Percentiles rank a stretch among this genome's conserved stretches.
phyloP scores from a whole-genome alignment of 306 rosid species.

The Inga oerstediana region DNA sequence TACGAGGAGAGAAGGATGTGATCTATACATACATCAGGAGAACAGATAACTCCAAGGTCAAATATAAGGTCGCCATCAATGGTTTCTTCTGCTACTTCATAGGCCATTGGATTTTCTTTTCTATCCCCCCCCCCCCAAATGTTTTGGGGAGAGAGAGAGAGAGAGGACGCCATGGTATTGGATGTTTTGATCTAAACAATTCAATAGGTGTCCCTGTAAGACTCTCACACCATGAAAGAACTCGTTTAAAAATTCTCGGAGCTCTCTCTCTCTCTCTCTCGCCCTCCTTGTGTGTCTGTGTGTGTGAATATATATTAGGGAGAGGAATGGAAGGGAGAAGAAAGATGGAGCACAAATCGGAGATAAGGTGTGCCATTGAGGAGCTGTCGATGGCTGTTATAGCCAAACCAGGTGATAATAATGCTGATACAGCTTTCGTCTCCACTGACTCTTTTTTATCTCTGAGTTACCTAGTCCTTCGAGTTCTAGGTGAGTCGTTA shows the following conservation, averaged over 20 bases:
- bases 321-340: slow-evolving; percentile 45
- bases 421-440: slow-evolving; percentile 45
- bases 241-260: slow-evolving; percentile 26
- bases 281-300: not conserved
- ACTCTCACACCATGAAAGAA: slow-evolving; percentile 14
- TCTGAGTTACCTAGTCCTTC: slow-evolving; percentile 63
- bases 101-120: not conserved
- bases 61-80: slow-evolving; percentile 54
- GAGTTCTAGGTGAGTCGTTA: slow-evolving; percentile 70
- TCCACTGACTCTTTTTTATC: slow-evolving; percentile 77
- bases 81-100: slow-evolving; percentile 22
- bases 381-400: slow-evolving; percentile 54
- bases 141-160: not conserved
- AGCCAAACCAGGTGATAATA: slow-evolving; percentile 40
- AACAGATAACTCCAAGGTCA: slow-evolving; percentile 53
- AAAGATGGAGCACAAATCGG: slow-evolving; percentile 63
- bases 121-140: not conserved
- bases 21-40: not conserved
- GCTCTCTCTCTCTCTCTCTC: not conserved
- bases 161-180: slow-evolving; percentile 8
- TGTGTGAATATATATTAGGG: not conserved
- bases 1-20: slow-evolving; percentile 1
- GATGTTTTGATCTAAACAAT: not conserved
- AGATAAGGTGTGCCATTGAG: slow-evolving; percentile 72
- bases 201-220: slow-evolving; percentile 26